Base-by-base conservation (phyloP, 2,329 filamentous ascomycete species). In the Neonectria coccinea region DNA sequence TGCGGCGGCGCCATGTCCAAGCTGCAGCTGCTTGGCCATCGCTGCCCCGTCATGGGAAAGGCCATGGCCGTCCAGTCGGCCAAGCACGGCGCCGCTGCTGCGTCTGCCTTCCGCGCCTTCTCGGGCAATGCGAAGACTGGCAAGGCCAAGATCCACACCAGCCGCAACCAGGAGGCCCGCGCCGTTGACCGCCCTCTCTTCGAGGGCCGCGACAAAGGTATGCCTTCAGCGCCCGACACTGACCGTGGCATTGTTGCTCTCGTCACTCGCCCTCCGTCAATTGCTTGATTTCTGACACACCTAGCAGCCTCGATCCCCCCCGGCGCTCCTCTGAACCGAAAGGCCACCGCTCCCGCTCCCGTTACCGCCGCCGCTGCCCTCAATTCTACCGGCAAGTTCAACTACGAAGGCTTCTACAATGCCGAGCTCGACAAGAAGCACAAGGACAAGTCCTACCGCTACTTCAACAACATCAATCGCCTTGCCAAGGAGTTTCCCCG, bases 391-490 rank as follows among this genome's bases (percentile, higher is more conserved):
- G 84, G 85, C 64, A 92, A 90, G 75, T 99, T 97, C 80, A 87
- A 98, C 80, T 99, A 99, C 76, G 90, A 97, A 75, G 88, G 80
- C 51, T 99, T 97, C 81, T 99, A 98, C 82, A 83, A 90, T 70
- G 84, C 84, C 66, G 95, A 99, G 80, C 82, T 99, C 72, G 93
- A 97, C 74, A 98, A 97, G 88, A 99, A 99, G 85, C 96, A 97
- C 87, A 94, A 97, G 86, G 96, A 99, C 86, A 98, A 97, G 84
- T 97, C 94, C 56, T 99, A 99, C 84, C 93, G 96, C 77, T 98
- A 98, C 85, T 99, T 99, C 86, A 99, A 99, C 87, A 99, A 99
- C 85, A 99, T 99, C 89, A 99, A 99, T 78, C 94, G 96, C 39
- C 86, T 99, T 66, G 96, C 96, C 70, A 93, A 96, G 82, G 93